phyloP scores from a whole-genome alignment of 2,329 filamentous ascomycete species.

The Helminthosporium solani region DNA sequence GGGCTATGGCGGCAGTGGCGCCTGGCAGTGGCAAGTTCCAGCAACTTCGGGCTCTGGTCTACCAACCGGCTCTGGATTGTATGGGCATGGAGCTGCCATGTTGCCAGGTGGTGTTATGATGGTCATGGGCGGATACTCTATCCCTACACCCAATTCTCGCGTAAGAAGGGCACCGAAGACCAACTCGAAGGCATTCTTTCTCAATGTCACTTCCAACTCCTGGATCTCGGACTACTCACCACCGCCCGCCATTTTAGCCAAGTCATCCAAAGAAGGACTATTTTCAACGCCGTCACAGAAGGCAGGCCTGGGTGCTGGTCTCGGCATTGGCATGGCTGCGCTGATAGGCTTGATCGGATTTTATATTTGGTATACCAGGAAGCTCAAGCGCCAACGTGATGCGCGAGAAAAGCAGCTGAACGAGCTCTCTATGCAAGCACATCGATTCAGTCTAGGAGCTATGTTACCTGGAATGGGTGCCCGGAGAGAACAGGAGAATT shows the following conservation, averaged over 20 bases:
- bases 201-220: conserved; percentile 61
- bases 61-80: conserved; percentile 52
- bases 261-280: conserved; percentile 27
- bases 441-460: conserved; percentile 47
- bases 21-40: conserved; percentile 72
- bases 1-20: conserved; percentile 62
- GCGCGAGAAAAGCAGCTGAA: conserved; percentile 57
- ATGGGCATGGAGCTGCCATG: conserved; percentile 63
- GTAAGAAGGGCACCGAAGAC: conserved; percentile 38
- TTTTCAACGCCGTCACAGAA: conserved; percentile 49
- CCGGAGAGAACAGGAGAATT: conserved; percentile 43
- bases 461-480: conserved; percentile 38
- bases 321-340: conserved; percentile 47
- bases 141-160: conserved; percentile 43
- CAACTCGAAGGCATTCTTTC: conserved; percentile 56
- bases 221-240: conserved; percentile 61
- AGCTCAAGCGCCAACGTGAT: conserved; percentile 43
- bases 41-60: conserved; percentile 48
- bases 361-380: conserved; percentile 51
- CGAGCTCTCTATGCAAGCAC: conserved; percentile 53
- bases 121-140: conserved; percentile 60
- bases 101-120: conserved; percentile 63
- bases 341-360: conserved; percentile 45
- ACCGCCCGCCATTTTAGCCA: conserved; percentile 31
- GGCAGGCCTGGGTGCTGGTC: conserved; percentile 47